A percentile compares a stretch with the other conserved stretches of the same genome.
phyloP scores from a whole-genome alignment of 805 yeast species.

The Phaffomyces antillensis region DNA sequence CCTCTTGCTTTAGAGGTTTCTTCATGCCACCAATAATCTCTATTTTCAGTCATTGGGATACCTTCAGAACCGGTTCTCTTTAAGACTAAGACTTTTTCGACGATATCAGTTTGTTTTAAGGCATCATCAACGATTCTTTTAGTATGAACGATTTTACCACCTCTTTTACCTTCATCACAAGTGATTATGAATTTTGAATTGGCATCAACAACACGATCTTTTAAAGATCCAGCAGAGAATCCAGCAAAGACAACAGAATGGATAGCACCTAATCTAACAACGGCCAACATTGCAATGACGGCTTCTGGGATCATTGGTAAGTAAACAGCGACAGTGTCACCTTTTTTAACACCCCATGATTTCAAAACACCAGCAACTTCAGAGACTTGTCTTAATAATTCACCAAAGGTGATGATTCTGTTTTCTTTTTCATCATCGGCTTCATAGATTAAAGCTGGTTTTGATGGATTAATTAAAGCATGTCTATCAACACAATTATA shows the following conservation, averaged over 20 bases:
- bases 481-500: constrained; percentile 95
- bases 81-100: constrained; percentile 78
- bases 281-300: constrained; percentile 86
- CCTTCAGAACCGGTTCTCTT: constrained; percentile 76
- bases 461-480: constrained; percentile 81
- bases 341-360: constrained; percentile 83
- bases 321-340: constrained; percentile 95
- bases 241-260: constrained; percentile 98
- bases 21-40: constrained; percentile 97
- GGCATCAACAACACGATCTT: constrained; percentile 87
- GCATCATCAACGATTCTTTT: constrained; percentile 96
- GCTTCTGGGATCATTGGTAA: constrained; percentile 98
- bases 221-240: constrained; percentile 85
- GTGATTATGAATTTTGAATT: constrained; percentile 82
- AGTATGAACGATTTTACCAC: constrained; percentile 88
- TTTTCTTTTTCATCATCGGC: constrained; percentile 85
- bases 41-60: constrained; percentile 65
- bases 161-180: constrained; percentile 92
- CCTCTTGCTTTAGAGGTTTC: constrained; percentile 74
- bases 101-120: constrained; percentile 60
- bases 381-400: constrained; percentile 76
- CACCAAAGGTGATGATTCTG: constrained; percentile 72
- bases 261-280: constrained; percentile 88
- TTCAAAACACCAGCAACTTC: constrained; percentile 79
- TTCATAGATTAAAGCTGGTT: constrained; percentile 81